Percentiles rank a stretch among this genome's conserved stretches.
Conservation (phyloP, 148 eudicot genomes). For the Hydrangea macrophylla region DNA sequence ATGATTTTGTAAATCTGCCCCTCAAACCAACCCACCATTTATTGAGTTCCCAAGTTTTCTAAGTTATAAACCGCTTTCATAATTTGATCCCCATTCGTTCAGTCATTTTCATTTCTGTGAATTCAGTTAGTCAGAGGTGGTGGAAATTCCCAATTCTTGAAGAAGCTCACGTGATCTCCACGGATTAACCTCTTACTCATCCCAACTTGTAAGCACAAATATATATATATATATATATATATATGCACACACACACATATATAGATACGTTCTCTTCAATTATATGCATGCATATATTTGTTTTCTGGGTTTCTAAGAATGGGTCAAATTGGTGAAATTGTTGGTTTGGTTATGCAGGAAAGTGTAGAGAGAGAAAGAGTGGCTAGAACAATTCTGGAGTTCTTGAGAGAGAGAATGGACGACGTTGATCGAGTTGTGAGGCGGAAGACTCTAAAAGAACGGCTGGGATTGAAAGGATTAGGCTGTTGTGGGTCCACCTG, state of each 20-base stretch:
- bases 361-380: slow-evolving; percentile 22
- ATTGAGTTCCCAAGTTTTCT: not conserved
- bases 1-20: too few relatives aligned
- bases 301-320: slow-evolving; percentile 8
- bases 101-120: slow-evolving; percentile 9
- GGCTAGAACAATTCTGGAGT: slow-evolving; percentile 49
- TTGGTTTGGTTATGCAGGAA: slow-evolving; percentile 35
- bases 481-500: slow-evolving; percentile 65
- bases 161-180: slow-evolving; percentile 28
- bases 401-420: slow-evolving; percentile 63
- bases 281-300: too few relatives aligned
- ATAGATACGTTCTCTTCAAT: not conserved
- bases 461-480: slow-evolving; percentile 54
- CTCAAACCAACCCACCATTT: slow-evolving; percentile 1
- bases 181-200: not conserved
- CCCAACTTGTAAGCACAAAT: slow-evolving; percentile 5
- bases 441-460: slow-evolving; percentile 47
- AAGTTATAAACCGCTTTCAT: not conserved
- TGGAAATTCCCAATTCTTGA: slow-evolving; percentile 8
- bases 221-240: not conserved
- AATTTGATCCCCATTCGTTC: not conserved
- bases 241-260: not conserved
- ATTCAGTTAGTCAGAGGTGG: slow-evolving; percentile 18
- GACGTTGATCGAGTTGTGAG: slow-evolving; percentile 41
- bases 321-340: slow-evolving; percentile 31